Percentiles rank a stretch among this genome's conserved stretches.
phyloP scores from a whole-genome alignment of 2,329 filamentous ascomycete species.

The Sphaerulina vaccinii region DNA sequence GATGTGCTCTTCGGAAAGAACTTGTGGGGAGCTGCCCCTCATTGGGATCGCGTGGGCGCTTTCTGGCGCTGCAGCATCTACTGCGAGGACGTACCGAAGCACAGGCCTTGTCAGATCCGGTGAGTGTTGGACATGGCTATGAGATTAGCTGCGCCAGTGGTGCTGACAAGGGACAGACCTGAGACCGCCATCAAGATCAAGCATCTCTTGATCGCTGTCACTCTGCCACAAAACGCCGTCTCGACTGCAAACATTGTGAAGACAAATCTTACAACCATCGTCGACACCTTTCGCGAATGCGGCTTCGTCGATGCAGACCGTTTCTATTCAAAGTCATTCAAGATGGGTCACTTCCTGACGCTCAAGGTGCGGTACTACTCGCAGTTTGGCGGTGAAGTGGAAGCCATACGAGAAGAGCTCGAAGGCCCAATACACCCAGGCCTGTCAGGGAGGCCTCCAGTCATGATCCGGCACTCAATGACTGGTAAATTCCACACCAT shows the following conservation, averaged over 20 bases:
- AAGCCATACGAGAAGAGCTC: slow-evolving; percentile 11
- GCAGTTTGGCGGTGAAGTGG: slow-evolving; percentile 16
- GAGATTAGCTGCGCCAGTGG: slow-evolving; percentile 2
- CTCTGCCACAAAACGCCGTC: background rate
- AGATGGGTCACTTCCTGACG: slow-evolving; percentile 11
- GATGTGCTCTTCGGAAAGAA: slow-evolving; percentile 23
- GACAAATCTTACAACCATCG: slow-evolving; percentile 28
- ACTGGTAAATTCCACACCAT: slow-evolving; percentile 10
- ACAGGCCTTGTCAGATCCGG: slow-evolving; percentile 12
- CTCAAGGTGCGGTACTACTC: slow-evolving; percentile 16
- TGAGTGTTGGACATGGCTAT: no score
- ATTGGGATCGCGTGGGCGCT: slow-evolving; percentile 9
- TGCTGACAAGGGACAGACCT: slow-evolving; percentile 4
- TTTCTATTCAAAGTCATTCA: no score
- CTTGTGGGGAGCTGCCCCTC: slow-evolving; percentile 13
- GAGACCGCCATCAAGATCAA: slow-evolving; percentile 16
- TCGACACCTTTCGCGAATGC: slow-evolving; percentile 3
- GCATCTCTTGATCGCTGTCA: slow-evolving; percentile 17
- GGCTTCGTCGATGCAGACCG: no score
- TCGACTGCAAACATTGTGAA: background rate
- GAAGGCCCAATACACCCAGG: slow-evolving; percentile 11
- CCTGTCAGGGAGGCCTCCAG: slow-evolving; percentile 5
- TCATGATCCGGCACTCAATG: slow-evolving; percentile 8
- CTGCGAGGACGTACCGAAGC: background rate
- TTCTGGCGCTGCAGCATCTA: slow-evolving; percentile 19